Conservation (phyloP, 2,329 filamentous ascomycete genomes). For the Thielaviopsis punctulata region DNA sequence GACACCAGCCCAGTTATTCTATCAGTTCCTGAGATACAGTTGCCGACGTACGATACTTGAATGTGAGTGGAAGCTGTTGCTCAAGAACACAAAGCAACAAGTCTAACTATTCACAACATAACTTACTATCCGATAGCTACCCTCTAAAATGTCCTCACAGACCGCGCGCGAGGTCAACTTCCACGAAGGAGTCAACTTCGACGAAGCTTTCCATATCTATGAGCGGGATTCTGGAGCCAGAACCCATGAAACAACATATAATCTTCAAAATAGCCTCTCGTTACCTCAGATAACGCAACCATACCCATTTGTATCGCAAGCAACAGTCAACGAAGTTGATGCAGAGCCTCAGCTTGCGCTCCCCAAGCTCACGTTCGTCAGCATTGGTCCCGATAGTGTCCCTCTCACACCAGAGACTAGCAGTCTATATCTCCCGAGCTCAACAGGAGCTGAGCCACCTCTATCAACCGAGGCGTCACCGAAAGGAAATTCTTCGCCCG, state of each 20-base stretch:
- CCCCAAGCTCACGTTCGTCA: not conserved
- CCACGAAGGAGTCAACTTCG: not conserved
- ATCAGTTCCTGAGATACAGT: too few relatives aligned
- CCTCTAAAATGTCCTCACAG: not conserved
- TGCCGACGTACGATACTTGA: too few relatives aligned
- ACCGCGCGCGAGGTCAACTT: not conserved
- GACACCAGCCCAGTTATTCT: too few relatives aligned
- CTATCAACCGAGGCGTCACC: not conserved
- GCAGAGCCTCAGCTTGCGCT: not conserved
- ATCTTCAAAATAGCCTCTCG: too few relatives aligned
- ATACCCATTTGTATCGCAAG: not conserved
- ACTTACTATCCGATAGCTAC: too few relatives aligned
- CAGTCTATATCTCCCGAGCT: not conserved
- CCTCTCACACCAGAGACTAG: not conserved
- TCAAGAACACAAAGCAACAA: too few relatives aligned
- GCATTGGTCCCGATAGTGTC: not conserved
- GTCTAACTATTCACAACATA: not conserved
- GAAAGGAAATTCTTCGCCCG: not conserved
- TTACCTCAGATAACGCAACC: not conserved
- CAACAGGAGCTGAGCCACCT: not conserved
- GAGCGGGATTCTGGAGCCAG: not conserved
- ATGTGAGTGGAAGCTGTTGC: too few relatives aligned
- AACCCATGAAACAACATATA: too few relatives aligned
- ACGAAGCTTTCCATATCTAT: not conserved
- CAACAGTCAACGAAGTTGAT: not conserved